Evolutionary conservation across 2,329 filamentous ascomycete genomes (phyloP).

Genomic region (Diaporthe eres): DNA sequence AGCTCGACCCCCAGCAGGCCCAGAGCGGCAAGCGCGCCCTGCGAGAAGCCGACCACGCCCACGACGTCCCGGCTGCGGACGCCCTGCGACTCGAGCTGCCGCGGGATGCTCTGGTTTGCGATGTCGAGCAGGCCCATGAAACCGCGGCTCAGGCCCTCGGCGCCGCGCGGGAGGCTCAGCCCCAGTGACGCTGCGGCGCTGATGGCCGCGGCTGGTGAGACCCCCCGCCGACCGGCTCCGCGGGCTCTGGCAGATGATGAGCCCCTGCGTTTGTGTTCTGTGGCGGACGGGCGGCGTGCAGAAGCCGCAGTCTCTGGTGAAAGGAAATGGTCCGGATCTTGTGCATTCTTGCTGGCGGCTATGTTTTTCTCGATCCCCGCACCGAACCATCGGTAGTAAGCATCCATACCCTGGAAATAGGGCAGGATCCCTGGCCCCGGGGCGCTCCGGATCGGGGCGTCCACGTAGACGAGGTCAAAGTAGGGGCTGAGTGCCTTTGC

Average conservation of each 20-base stretch:
- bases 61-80: conserved; percentile 43
- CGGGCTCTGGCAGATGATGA: conserved; percentile 24
- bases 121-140: conserved; percentile 22
- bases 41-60: conserved; percentile 53
- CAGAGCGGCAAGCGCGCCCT: conserved; percentile 48
- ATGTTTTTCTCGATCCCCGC: conserved; percentile 36
- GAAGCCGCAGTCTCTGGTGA: background rate
- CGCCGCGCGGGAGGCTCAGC: background rate
- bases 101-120: conserved; percentile 24
- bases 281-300: background rate
- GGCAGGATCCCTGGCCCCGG: conserved; percentile 54
- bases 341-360: background rate
- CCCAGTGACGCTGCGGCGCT: conserved; percentile 14
- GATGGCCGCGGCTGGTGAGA: conserved; percentile 43
- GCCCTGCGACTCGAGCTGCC: conserved; percentile 19
- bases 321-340: background rate
- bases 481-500: conserved; percentile 48
- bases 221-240: conserved; percentile 38
- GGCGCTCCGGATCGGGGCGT: conserved; percentile 49
- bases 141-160: conserved; percentile 17
- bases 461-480: conserved; percentile 54
- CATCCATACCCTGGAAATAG: conserved; percentile 52
- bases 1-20: conserved; percentile 41
- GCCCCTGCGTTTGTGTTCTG: background rate
- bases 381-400: conserved; percentile 53